A percentile compares a stretch with the other conserved stretches of the same genome.
Evolutionary conservation across 2,329 filamentous ascomycete genomes (phyloP).

Genomic region (Coniella lustricola): DNA sequence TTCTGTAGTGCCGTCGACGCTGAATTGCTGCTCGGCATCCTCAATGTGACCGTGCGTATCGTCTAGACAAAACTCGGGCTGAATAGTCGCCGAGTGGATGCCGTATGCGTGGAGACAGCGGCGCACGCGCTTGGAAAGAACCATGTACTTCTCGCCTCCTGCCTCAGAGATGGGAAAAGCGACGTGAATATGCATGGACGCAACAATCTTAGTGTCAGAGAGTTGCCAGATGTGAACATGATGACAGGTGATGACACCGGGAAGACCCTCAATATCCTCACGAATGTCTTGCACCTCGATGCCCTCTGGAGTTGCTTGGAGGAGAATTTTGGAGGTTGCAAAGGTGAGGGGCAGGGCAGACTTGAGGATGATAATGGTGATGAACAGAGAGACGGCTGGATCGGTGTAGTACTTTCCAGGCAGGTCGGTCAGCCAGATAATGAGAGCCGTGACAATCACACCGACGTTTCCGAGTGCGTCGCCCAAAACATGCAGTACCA

Average conservation of each 20-base stretch:
- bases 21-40: conserved; percentile 20
- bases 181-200: conserved; percentile 88
- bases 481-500: conserved; percentile 70
- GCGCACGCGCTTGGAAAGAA: conserved; percentile 72
- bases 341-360: conserved; percentile 73
- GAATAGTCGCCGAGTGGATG: conserved; percentile 95
- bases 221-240: conserved; percentile 98
- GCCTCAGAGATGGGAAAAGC: conserved; percentile 82
- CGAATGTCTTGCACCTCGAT: conserved; percentile 86
- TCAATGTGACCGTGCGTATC: conserved; percentile 34
- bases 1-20: conserved; percentile 29
- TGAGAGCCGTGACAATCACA: conserved; percentile 72
- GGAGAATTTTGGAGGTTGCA: conserved; percentile 76
- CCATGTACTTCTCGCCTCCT: conserved; percentile 79
- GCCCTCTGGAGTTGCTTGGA: conserved; percentile 88
- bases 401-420: conserved; percentile 81
- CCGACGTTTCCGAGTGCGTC: conserved; percentile 83
- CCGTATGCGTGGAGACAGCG: conserved; percentile 91
- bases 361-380: conserved; percentile 70
- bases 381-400: conserved; percentile 85
- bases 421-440: conserved; percentile 88
- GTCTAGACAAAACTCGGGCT: conserved; percentile 75
- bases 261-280: conserved; percentile 79
- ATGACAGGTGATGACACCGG: conserved; percentile 84
- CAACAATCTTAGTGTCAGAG: conserved; percentile 88